These are phyloP conservation scores for Pseudogymnoascus sp. DNA, from an alignment of 2,329 filamentous ascomycete genomes.

Conservation along the genomic window DNA sequence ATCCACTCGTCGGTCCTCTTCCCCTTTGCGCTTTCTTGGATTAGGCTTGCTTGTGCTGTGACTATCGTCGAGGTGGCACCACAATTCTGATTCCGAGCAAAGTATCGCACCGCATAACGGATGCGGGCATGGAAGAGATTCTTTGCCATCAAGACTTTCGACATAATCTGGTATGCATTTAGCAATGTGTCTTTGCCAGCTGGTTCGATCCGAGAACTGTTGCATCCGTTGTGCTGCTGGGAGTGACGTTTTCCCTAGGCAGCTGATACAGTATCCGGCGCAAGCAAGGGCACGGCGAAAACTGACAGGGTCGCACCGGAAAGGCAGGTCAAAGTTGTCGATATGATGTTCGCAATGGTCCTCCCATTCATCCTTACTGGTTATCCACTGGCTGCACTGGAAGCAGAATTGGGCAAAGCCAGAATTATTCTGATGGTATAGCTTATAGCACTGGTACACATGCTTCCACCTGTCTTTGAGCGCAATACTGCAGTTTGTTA, in stretches of 20 bases:
- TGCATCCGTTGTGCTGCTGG: not conserved
- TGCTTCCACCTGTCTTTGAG: slow-evolving; percentile 9
- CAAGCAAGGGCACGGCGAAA: slow-evolving; percentile 12
- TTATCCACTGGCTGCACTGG: slow-evolving; percentile 14
- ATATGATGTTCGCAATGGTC: slow-evolving; percentile 16
- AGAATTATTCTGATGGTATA: slow-evolving; percentile 12
- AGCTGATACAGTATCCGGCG: not conserved
- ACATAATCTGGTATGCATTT: not conserved
- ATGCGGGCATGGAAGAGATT: not conserved
- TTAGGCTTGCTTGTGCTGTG: not conserved
- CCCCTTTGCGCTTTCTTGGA: not conserved
- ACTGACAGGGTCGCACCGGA: slow-evolving; percentile 3
- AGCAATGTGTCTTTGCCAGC: not conserved
- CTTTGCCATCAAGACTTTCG: not conserved
- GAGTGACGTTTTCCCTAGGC: not conserved
- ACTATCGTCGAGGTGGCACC: not conserved
- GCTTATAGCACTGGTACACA: slow-evolving; percentile 14
- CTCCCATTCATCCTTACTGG: slow-evolving; percentile 13
- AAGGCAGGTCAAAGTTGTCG: slow-evolving; percentile 15
- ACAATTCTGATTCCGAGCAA: not conserved
- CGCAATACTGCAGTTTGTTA: not conserved
- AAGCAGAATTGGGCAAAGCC: slow-evolving; percentile 17
- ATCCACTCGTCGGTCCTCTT: not conserved
- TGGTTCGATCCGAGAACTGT: not conserved
- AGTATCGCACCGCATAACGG: not conserved